Conservation (phyloP, 768 basidiomycete genomes). For the Hygrophorus pudorinus region DNA sequence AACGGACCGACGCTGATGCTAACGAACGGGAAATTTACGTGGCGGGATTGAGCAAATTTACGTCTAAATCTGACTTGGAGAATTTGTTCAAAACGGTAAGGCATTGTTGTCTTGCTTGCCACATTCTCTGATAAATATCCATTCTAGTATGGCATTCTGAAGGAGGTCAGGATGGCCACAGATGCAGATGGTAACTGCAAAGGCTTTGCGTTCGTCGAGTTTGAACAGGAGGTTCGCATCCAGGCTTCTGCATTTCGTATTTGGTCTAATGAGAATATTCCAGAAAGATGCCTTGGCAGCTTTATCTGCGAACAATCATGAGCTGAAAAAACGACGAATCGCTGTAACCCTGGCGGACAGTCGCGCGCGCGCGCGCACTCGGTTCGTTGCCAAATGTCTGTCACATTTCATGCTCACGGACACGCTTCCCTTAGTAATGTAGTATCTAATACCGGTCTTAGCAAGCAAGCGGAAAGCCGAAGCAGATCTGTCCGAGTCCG, state of each 20-base stretch:
- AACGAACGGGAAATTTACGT: constrained; percentile 83
- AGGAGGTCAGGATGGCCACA: constrained; percentile 68
- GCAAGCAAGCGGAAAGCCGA: constrained; percentile 43
- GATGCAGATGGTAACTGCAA: constrained; percentile 63
- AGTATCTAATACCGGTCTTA: constrained; percentile 46
- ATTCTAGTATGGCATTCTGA: constrained; percentile 68
- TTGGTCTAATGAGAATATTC: not conserved
- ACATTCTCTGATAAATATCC: constrained; percentile 6
- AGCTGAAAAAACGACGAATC: constrained; percentile 84
- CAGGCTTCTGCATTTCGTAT: not conserved
- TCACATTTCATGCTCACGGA: not conserved
- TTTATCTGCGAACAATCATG: constrained; percentile 74
- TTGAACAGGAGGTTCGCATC: constrained; percentile 57
- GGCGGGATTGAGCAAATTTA: constrained; percentile 73
- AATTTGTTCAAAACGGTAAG: constrained; percentile 71
- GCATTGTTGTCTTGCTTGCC: not conserved
- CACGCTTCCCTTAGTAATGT: constrained; percentile 21
- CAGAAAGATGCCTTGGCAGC: constrained; percentile 65
- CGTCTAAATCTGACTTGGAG: constrained; percentile 66
- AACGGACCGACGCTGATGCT: constrained; percentile 81
- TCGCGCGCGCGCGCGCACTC: constrained; percentile 43
- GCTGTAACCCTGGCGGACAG: constrained; percentile 81
- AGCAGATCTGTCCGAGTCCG: constrained; percentile 69
- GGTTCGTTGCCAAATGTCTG: constrained; percentile 25
- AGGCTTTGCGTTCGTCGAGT: constrained; percentile 92